phyloP scores from a whole-genome alignment of 2,329 filamentous ascomycete species.

The Xylaria hypoxylon region DNA sequence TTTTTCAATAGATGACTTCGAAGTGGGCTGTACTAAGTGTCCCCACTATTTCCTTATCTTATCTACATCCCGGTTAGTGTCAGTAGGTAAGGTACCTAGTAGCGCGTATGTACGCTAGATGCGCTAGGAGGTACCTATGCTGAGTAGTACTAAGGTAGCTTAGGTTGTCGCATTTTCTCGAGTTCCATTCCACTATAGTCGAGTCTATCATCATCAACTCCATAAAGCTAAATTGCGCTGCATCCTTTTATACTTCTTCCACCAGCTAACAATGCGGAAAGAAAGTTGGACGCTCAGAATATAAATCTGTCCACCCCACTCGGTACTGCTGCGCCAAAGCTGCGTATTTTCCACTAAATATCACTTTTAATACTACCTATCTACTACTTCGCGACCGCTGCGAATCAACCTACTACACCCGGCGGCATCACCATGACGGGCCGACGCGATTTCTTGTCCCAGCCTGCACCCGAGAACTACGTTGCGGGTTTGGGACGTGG shows the following conservation, averaged over 20 bases:
- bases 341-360: not conserved
- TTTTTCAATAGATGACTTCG: conserved; percentile 31
- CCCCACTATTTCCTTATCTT: conserved; percentile 36
- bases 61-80: conserved; percentile 25
- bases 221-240: not conserved
- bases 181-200: too few species aligned
- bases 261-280: not conserved
- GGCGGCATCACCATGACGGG: conserved; percentile 57
- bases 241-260: not conserved
- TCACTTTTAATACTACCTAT: not conserved
- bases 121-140: too few species aligned
- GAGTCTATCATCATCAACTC: conserved; percentile 12
- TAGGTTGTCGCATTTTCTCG: conserved; percentile 10
- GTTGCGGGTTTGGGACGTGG: conserved; percentile 97
- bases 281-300: too few species aligned
- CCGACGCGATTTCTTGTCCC: conserved; percentile 87
- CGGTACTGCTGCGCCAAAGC: not conserved
- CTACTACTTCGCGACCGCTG: not conserved
- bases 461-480: conserved; percentile 86
- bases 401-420: not conserved
- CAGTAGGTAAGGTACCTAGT: too few species aligned
- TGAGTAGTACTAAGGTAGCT: too few species aligned
- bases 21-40: conserved; percentile 23
- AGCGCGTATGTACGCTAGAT: too few species aligned
- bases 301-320: too few species aligned